Evolutionary conservation across 2,329 filamentous ascomycete species (phyloP).

Genomic region (Capronia americana): DNA sequence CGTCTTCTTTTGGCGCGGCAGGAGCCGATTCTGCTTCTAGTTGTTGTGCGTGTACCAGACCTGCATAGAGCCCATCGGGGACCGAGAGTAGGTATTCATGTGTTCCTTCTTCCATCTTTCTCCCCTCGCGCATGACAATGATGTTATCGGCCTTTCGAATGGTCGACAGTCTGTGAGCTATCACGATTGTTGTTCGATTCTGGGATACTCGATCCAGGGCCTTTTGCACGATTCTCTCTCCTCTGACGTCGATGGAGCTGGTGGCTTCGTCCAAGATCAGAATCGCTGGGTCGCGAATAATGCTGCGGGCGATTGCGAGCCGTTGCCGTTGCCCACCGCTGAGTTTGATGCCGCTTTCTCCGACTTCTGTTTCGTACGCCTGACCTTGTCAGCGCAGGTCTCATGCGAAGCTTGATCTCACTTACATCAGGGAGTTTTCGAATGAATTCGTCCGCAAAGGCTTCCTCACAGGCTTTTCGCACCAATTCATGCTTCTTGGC

Average conservation of each 20-base stretch:
- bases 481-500: conserved; percentile 56
- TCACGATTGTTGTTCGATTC: conserved; percentile 74
- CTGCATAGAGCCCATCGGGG: conserved; percentile 66
- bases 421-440: conserved; percentile 61
- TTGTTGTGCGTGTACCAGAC: conserved; percentile 37
- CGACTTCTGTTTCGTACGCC: conserved; percentile 75
- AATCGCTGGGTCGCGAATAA: conserved; percentile 70
- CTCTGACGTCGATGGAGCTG: conserved; percentile 66
- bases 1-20: conserved; percentile 12
- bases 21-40: conserved; percentile 49
- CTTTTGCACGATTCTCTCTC: conserved; percentile 61
- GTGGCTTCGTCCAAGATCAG: conserved; percentile 80
- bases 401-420: too few species aligned
- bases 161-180: conserved; percentile 76
- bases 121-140: conserved; percentile 74
- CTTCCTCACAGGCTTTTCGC: conserved; percentile 68
- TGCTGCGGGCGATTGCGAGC: conserved; percentile 74
- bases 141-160: conserved; percentile 80
- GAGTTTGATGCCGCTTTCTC: conserved; percentile 77
- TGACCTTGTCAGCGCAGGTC: conserved; percentile 42
- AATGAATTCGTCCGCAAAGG: conserved; percentile 74
- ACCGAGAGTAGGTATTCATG: conserved; percentile 72
- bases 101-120: conserved; percentile 74
- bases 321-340: conserved; percentile 88
- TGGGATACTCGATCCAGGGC: conserved; percentile 62